phyloP scores from a whole-genome alignment of 805 yeast species.

The Metschnikowia arizonensis region DNA sequence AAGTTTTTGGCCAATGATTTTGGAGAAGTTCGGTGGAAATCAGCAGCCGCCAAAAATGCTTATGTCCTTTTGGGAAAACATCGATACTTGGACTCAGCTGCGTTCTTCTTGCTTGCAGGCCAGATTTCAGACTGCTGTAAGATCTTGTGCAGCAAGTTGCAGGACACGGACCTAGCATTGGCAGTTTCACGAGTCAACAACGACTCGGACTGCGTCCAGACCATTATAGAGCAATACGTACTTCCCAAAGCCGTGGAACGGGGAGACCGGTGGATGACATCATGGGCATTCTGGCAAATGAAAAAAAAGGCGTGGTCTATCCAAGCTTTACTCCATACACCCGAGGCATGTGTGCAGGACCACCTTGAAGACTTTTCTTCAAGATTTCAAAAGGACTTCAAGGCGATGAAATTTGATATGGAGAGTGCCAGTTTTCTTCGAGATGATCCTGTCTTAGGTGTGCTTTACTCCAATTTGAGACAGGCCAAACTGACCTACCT shows the following conservation, averaged over 20 bases:
- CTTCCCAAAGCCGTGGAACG: constrained; percentile 52
- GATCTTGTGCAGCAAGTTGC: constrained; percentile 63
- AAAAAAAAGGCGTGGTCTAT: constrained; percentile 43
- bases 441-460: constrained; percentile 79
- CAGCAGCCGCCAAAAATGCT: constrained; percentile 91
- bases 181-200: constrained; percentile 75
- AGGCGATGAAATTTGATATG: constrained; percentile 13
- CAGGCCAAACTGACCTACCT: constrained; percentile 47
- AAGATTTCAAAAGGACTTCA: constrained; percentile 15
- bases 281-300: constrained; percentile 75
- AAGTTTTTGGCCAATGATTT: constrained; percentile 77
- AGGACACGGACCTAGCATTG: constrained; percentile 71
- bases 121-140: constrained; percentile 72
- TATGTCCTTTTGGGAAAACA: constrained; percentile 87
- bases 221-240: constrained; percentile 46
- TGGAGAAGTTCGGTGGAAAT: constrained; percentile 67
- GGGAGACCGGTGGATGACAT: constrained; percentile 78
- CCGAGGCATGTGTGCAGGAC: constrained; percentile 30
- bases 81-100: constrained; percentile 81
- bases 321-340: constrained; percentile 60
- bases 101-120: constrained; percentile 77
- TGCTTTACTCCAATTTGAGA: constrained; percentile 61
- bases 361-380: constrained; percentile 23
- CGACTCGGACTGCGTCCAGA: constrained; percentile 26
- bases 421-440: constrained; percentile 43